These are phyloP conservation scores for Colletotrichum lupini DNA, from an alignment of 2,329 filamentous ascomycete genomes.

Conservation along the genomic window DNA sequence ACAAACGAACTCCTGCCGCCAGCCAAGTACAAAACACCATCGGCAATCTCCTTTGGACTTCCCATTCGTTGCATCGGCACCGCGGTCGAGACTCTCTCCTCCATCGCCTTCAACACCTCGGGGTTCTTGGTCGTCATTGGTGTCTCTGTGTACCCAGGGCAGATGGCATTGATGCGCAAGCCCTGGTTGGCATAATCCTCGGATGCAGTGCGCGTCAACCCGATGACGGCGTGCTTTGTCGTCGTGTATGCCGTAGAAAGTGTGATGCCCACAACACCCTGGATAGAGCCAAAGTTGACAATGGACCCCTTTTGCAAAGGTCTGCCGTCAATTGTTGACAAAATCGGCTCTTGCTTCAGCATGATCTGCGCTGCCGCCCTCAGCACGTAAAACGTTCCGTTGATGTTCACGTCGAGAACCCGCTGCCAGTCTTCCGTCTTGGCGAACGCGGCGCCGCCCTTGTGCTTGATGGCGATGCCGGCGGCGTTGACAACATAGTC, in stretches of 20 bases:
- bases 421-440: constrained; percentile 51
- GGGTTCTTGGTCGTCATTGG: constrained; percentile 43
- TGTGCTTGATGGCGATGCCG: constrained; percentile 50
- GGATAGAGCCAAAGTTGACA: constrained; percentile 32
- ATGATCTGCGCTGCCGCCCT: constrained; percentile 33
- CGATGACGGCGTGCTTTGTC: constrained; percentile 29
- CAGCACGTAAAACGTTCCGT: background rate
- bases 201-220: constrained; percentile 41
- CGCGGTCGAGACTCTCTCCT: constrained; percentile 36
- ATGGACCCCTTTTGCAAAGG: constrained; percentile 28
- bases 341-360: constrained; percentile 54
- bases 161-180: constrained; percentile 50
- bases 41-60: constrained; percentile 42
- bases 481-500: constrained; percentile 55
- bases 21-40: constrained; percentile 42
- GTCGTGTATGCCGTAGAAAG: constrained; percentile 26
- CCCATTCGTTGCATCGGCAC: constrained; percentile 45
- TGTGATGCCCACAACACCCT: constrained; percentile 26
- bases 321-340: constrained; percentile 45
- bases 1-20: constrained; percentile 25
- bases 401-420: constrained; percentile 44
- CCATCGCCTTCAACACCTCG: constrained; percentile 42
- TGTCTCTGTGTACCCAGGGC: constrained; percentile 45
- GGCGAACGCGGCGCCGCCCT: constrained; percentile 48
- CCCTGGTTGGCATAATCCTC: constrained; percentile 55